Percentiles rank a stretch among this genome's conserved stretches.
Conservation (phyloP, 768 basidiomycete genomes). For the Hirschioporus abietinus region DNA sequence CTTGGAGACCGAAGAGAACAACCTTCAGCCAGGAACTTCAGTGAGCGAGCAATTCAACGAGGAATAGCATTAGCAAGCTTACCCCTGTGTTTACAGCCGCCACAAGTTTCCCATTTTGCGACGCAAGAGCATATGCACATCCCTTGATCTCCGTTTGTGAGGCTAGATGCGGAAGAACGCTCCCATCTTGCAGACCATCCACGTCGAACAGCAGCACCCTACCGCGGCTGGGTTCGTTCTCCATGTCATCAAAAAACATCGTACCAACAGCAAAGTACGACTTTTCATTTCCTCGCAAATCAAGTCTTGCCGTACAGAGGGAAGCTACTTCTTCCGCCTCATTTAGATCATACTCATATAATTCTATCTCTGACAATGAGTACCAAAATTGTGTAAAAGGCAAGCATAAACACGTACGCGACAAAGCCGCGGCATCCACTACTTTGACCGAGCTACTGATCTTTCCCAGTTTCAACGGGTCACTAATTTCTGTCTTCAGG, state of each 20-base stretch:
- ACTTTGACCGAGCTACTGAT: constrained; percentile 57
- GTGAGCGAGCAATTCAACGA: background rate
- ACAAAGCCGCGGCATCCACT: constrained; percentile 58
- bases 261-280: constrained; percentile 36
- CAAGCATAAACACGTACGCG: constrained; percentile 37
- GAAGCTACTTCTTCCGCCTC: constrained; percentile 61
- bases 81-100: constrained; percentile 76
- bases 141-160: constrained; percentile 48
- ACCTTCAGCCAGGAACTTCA: constrained; percentile 34
- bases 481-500: constrained; percentile 44
- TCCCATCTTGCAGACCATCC: constrained; percentile 18
- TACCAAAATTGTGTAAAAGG: background rate
- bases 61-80: constrained; percentile 20
- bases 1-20: constrained; percentile 39
- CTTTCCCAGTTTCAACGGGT: constrained; percentile 44
- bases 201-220: constrained; percentile 54
- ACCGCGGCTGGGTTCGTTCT: constrained; percentile 40
- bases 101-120: constrained; percentile 41
- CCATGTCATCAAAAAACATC: constrained; percentile 23
- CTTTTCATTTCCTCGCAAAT: constrained; percentile 21
- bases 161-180: constrained; percentile 26
- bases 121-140: constrained; percentile 61
- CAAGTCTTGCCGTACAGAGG: constrained; percentile 31
- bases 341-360: constrained; percentile 11
- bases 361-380: background rate